Base-by-base conservation (phyloP, 441 rosid species). In the Erodium texanum region DNA sequence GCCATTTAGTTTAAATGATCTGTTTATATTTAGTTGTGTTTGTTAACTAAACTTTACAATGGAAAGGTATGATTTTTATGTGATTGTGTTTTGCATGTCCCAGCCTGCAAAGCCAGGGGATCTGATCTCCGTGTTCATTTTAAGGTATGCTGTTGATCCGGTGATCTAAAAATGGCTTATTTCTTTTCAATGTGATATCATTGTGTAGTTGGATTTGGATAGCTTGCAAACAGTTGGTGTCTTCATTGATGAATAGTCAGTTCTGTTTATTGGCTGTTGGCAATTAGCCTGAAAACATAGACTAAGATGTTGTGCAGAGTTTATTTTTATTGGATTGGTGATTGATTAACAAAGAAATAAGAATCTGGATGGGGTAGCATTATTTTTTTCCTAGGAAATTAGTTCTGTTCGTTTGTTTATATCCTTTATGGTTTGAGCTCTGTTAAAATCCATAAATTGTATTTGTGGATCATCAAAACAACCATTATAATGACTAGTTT, bases 91-190 rank as follows among this genome's bases (percentile, higher is more conserved):
- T 22, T 29, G 65, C 32, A 5, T 73, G 74, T 20, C 72, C 67
- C 82, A 89, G 95, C 95, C 56, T 84, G 92, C 83, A 89, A 82
- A 85, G 86, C 92, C 1, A 81, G 90, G 73, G 92, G 90, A 41
- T 80, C 89, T 16, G 89, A 89, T 75, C 89, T 85, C 59, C 79
- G 92, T 64, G 89, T 84, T 69, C 95, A 87, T 74, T 89, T 89
- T 70, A 88, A 88, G 91, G 94, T 83, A 76, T 68, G 19, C 54
- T n/a, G n/a, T n/a, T n/a, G n/a, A n/a, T n/a, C n/a, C n/a, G n/a
- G n/a, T 48, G 16, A 45, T 45, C 52, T 45, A 45, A 14, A 45
- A 45, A 14, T 45, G n/a, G 52, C 52, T 45, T 10, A 5, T 45
- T 45, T 45, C 12, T 45, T 45, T 45, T 45, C 52, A 45, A 45